Conservation (phyloP, 345 rosid species). For the Brassica incana region DNA sequence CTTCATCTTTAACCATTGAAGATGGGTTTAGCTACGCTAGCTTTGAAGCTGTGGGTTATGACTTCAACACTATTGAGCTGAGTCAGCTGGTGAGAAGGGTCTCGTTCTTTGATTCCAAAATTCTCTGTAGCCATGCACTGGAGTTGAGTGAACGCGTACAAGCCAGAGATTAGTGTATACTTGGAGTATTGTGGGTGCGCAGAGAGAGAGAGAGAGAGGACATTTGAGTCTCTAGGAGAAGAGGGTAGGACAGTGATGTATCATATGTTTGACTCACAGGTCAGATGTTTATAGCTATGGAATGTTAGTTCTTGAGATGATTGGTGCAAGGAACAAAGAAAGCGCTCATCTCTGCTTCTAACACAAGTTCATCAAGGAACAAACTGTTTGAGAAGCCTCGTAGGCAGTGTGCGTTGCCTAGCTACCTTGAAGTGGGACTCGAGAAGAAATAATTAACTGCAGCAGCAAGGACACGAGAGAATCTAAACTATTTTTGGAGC, state of each 20-base stretch:
- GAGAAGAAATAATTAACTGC: not conserved
- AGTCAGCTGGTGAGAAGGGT: not conserved
- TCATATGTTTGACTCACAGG: not conserved
- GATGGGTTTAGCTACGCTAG: not conserved
- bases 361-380: not conserved
- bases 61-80: not conserved
- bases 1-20: constrained; percentile 46
- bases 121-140: too few relatives aligned
- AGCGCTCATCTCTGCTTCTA: not conserved
- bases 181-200: not conserved
- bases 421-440: not conserved
- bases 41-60: not conserved
- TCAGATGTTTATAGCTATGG: not conserved
- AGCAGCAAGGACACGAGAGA: not conserved
- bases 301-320: not conserved
- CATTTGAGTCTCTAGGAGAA: not conserved
- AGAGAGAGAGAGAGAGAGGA: not conserved
- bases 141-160: not conserved
- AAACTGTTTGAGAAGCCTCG: not conserved
- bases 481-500: not conserved
- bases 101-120: not conserved
- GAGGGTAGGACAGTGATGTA: not conserved
- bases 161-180: not conserved
- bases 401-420: not conserved
- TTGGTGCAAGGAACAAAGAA: not conserved